phyloP scores from a whole-genome alignment of 805 yeast genomes.

The Teunomyces stri region DNA sequence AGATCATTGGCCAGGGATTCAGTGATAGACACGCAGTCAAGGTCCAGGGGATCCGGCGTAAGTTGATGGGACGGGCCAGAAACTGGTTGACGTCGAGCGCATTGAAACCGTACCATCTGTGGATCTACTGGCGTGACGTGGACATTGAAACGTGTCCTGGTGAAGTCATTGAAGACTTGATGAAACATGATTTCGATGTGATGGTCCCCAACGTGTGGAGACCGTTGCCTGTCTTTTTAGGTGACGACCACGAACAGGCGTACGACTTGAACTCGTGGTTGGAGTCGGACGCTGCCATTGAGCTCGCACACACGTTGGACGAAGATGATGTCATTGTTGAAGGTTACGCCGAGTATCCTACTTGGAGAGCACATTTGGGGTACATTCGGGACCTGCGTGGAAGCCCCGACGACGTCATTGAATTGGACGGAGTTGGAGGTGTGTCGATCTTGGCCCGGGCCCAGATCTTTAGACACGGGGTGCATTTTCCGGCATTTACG shows the following conservation, averaged over 20 bases:
- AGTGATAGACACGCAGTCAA: conserved; percentile 81
- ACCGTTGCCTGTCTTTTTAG: conserved; percentile 89
- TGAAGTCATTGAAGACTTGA: conserved; percentile 67
- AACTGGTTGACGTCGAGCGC: conserved; percentile 79
- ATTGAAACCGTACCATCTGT: conserved; percentile 77
- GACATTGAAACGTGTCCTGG: conserved; percentile 84
- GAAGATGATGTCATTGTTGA: conserved; percentile 88
- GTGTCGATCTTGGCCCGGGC: conserved; percentile 79
- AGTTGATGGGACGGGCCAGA: conserved; percentile 83
- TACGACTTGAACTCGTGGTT: conserved; percentile 97
- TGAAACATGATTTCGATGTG: conserved; percentile 68
- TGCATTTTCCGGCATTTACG: conserved; percentile 82
- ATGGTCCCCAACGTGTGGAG: conserved; percentile 94
- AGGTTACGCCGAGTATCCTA: conserved; percentile 84
- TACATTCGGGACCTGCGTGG: conserved; percentile 65
- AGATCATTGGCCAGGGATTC: conserved; percentile 80
- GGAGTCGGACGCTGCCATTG: conserved; percentile 75
- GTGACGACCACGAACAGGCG: conserved; percentile 71
- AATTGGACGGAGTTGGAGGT: conserved; percentile 84
- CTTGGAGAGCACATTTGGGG: conserved; percentile 81
- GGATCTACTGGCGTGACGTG: conserved; percentile 92
- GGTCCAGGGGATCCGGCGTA: conserved; percentile 81
- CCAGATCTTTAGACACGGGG: conserved; percentile 70
- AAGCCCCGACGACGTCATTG: conserved; percentile 59
- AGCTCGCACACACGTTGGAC: conserved; percentile 58